Conservation (phyloP, 352 stramenopile species). For the Phytophthora fragariae region DNA sequence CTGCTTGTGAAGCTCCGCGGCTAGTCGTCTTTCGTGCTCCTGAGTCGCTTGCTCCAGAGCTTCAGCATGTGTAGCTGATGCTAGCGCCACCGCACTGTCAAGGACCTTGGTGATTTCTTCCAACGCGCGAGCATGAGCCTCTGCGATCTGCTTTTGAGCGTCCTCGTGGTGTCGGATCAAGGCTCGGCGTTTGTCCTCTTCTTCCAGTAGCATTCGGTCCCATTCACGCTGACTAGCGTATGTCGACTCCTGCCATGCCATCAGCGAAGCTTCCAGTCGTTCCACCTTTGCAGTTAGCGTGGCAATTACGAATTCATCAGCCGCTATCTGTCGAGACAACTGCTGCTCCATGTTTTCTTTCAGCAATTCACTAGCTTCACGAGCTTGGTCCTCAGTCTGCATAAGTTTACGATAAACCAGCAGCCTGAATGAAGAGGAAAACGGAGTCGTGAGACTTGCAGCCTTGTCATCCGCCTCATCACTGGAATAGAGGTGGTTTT, state of each 20-base stretch:
- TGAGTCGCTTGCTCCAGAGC: constrained; percentile 26
- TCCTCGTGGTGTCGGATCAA: constrained; percentile 29
- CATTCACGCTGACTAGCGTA: constrained; percentile 33
- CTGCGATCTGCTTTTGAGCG: constrained; percentile 15
- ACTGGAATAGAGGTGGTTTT: constrained; percentile 28
- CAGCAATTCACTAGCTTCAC: constrained; percentile 10
- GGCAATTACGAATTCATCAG: constrained; percentile 10
- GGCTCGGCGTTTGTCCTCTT: constrained; percentile 35
- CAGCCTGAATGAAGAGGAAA: constrained; percentile 32
- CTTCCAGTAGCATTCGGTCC: constrained; percentile 30
- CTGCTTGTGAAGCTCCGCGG: constrained; percentile 50
- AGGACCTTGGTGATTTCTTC: constrained; percentile 25
- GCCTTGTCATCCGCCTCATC: constrained; percentile 10
- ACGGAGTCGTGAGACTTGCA: constrained; percentile 17
- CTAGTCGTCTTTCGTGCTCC: constrained; percentile 25
- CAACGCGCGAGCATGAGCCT: constrained; percentile 17
- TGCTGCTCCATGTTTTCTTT: constrained; percentile 35
- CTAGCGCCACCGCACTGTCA: constrained; percentile 19
- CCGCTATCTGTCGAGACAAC: constrained; percentile 14
- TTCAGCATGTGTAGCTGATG: constrained; percentile 28
- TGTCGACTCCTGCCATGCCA: constrained; percentile 33
- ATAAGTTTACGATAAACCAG: constrained; percentile 28
- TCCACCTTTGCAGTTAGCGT: constrained; percentile 28
- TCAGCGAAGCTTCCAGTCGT: constrained; percentile 34
- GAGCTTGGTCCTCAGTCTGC: constrained; percentile 16